Evolutionary conservation across 108 stramenopile genomes (phyloP).

Genomic region (Fragilaria radians): DNA sequence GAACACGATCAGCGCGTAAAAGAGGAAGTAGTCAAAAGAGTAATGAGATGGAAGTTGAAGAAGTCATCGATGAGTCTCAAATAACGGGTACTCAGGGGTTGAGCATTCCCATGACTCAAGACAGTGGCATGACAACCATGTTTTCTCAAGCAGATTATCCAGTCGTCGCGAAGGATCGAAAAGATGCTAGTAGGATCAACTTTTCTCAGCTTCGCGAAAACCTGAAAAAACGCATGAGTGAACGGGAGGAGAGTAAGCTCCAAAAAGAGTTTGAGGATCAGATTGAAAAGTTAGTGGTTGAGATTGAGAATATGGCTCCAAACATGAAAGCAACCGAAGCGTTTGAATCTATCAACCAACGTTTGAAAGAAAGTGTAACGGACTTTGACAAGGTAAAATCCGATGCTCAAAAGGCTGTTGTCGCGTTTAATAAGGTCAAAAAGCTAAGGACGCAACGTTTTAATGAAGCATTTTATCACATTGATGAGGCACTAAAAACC

Average conservation of each 20-base stretch:
- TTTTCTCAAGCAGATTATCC: constrained; percentile 76
- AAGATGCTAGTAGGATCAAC: constrained; percentile 65
- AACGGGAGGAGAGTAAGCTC: constrained; percentile 66
- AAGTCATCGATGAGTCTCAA: constrained; percentile 42
- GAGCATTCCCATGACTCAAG: constrained; percentile 39
- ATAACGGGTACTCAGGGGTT: constrained; percentile 9
- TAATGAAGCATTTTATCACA: constrained; percentile 80
- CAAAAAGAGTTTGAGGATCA: constrained; percentile 72
- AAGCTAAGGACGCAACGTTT: constrained; percentile 73
- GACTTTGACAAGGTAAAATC: constrained; percentile 75
- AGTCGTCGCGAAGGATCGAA: constrained; percentile 71
- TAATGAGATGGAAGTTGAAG: constrained; percentile 33
- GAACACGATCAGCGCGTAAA: constrained; percentile 5
- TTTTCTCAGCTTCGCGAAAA: constrained; percentile 61
- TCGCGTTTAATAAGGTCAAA: constrained; percentile 70
- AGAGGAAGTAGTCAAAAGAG: constrained; percentile 21
- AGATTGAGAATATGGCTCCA: constrained; percentile 89
- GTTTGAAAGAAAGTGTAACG: constrained; percentile 66
- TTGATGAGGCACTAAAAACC: constrained; percentile 82
- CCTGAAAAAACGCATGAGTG: constrained; percentile 49
- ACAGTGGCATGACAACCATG: constrained; percentile 41
- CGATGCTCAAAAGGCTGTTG: constrained; percentile 61
- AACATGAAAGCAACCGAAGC: constrained; percentile 96
- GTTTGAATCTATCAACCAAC: constrained; percentile 65
- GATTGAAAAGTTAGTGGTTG: constrained; percentile 53